Conservation (phyloP, 2,329 filamentous ascomycete species). For the Cytospora leucostoma region DNA sequence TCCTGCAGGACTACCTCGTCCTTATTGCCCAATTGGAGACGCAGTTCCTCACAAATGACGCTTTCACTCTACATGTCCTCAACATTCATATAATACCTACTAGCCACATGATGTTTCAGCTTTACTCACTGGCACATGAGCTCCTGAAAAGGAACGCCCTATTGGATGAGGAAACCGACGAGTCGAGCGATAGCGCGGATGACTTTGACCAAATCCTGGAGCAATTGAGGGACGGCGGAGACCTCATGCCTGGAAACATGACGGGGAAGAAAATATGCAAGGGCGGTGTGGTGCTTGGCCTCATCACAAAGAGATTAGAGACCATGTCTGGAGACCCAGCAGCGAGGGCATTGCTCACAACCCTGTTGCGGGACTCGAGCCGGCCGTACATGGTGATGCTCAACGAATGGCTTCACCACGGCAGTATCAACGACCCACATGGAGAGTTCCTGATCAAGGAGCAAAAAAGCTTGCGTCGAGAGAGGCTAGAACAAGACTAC, state of each 20-base stretch:
- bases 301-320: conserved; percentile 82
- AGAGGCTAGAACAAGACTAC: conserved; percentile 91
- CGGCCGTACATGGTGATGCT: conserved; percentile 97
- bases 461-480: conserved; percentile 89
- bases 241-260: conserved; percentile 75
- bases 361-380: conserved; percentile 82
- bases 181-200: conserved; percentile 72
- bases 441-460: conserved; percentile 94
- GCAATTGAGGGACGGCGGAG: conserved; percentile 82
- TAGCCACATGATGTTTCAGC: conserved; percentile 84
- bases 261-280: conserved; percentile 91
- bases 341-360: conserved; percentile 78
- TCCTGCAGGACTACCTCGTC: conserved; percentile 90
- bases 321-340: conserved; percentile 93
- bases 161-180: conserved; percentile 75
- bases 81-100: conserved; percentile 91
- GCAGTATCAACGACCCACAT: conserved; percentile 91
- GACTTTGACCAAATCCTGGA: conserved; percentile 94
- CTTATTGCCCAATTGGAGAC: conserved; percentile 92
- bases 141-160: conserved; percentile 85
- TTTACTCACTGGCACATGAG: conserved; percentile 86
- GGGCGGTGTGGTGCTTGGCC: conserved; percentile 88
- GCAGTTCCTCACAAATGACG: conserved; percentile 83
- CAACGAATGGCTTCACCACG: conserved; percentile 97
- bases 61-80: conserved; percentile 89